phyloP scores from a whole-genome alignment of 164 flowering plant species.

The Malania oleifera region DNA sequence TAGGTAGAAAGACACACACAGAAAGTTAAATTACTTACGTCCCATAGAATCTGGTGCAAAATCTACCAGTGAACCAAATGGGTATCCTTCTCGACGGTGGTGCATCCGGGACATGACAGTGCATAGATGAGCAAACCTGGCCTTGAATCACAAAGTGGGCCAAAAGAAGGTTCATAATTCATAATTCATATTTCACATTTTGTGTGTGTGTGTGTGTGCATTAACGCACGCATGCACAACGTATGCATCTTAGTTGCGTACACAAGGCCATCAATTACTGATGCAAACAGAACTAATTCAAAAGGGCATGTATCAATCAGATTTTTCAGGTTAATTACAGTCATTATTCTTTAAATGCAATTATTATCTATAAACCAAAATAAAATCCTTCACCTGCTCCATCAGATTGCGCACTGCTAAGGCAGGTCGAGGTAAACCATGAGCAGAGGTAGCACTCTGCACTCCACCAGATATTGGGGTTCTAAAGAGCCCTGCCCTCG shows the following conservation, averaged over 20 bases:
- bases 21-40: too few relatives aligned
- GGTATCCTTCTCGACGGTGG: conserved; percentile 93
- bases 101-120: conserved; percentile 99
- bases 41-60: conserved; percentile 94
- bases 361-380: not conserved
- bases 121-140: conserved; percentile 97
- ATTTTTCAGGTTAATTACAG: too few relatives aligned
- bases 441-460: conserved; percentile 99
- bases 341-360: too few relatives aligned
- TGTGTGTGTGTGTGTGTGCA: too few relatives aligned
- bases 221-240: too few relatives aligned
- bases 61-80: conserved; percentile 97
- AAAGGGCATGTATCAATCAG: too few relatives aligned
- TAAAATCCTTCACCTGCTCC: conserved; percentile 71
- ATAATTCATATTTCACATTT: not conserved
- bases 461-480: conserved; percentile 99
- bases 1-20: too few relatives aligned
- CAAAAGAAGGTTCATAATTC: not conserved
- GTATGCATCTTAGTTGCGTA: too few relatives aligned
- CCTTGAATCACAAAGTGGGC: conserved; percentile 42
- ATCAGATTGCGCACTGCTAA: conserved; percentile 95
- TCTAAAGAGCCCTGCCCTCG: conserved; percentile 90
- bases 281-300: too few relatives aligned
- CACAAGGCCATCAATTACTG: not conserved
- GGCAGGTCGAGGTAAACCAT: conserved; percentile 94